Conservation (phyloP, 129 eudicot genomes). For the Dittrichia graveolens region DNA sequence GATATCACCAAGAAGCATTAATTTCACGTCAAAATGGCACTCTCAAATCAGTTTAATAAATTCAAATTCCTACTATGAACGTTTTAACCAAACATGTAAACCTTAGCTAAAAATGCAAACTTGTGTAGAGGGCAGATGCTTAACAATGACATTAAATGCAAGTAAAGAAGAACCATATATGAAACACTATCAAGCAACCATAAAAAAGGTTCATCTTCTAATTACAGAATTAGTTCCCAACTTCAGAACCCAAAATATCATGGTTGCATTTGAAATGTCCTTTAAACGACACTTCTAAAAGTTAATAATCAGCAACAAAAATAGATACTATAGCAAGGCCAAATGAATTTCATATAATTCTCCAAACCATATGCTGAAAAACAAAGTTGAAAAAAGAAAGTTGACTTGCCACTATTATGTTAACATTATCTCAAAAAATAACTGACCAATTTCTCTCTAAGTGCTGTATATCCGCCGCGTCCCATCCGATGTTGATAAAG, state of each 20-base stretch:
- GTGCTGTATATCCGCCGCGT: background rate
- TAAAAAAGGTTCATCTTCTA: conserved; percentile 21
- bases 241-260: conserved; percentile 8
- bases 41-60: no score
- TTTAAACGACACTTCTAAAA: conserved; percentile 17
- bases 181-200: conserved; percentile 24
- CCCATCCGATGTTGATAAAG: background rate
- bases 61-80: no score
- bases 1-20: no score
- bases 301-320: background rate
- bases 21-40: no score
- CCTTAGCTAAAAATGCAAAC: background rate
- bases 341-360: conserved; percentile 22
- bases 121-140: background rate
- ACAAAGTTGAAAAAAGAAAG: background rate
- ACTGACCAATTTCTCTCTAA: background rate
- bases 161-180: background rate
- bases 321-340: conserved; percentile 19
- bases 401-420: conserved; percentile 31
- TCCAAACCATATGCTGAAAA: conserved; percentile 7
- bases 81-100: background rate
- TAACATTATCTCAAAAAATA: conserved; percentile 21
- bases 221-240: conserved; percentile 27
- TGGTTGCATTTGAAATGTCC: conserved; percentile 9
- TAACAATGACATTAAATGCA: background rate